Conservation (phyloP, 129 eudicot genomes). For the Chrysanthemum makinoi region DNA sequence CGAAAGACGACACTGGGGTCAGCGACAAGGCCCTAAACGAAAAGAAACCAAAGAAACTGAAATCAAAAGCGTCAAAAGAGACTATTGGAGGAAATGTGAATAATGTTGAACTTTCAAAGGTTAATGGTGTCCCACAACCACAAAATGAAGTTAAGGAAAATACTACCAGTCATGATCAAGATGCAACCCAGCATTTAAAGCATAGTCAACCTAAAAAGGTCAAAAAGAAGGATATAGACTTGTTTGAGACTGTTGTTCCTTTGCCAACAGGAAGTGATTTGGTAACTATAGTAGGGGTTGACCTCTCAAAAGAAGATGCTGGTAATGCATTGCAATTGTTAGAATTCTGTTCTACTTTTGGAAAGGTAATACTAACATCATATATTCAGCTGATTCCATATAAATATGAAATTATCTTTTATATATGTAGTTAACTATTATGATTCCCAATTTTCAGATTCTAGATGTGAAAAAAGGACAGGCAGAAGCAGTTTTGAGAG, state of each 20-base stretch:
- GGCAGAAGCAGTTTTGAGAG: slow-evolving; percentile 61
- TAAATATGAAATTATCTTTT: neutral
- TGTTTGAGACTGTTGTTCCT: slow-evolving; percentile 26
- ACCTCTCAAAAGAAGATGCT: slow-evolving; percentile 63
- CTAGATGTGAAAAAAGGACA: slow-evolving; percentile 68
- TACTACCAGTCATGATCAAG: neutral
- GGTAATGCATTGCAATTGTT: slow-evolving; percentile 85
- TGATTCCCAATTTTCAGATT: slow-evolving; percentile 34
- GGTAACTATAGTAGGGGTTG: slow-evolving; percentile 54
- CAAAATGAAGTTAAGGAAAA: slow-evolving; percentile 5
- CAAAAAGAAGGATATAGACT: slow-evolving; percentile 16
- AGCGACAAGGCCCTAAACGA: slow-evolving; percentile 19
- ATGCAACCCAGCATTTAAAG: slow-evolving; percentile 1
- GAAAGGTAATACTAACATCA: slow-evolving; percentile 58
- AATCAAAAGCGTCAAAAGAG: slow-evolving; percentile 27
- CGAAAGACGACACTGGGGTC: slow-evolving; percentile 15
- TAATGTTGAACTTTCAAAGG: neutral
- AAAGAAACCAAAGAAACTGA: slow-evolving; percentile 32
- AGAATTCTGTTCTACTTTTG: slow-evolving; percentile 87
- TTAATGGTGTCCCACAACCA: neutral
- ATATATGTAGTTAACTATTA: neutral
- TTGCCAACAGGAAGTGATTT: slow-evolving; percentile 65
- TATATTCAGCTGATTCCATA: slow-evolving; percentile 7
- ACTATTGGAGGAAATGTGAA: slow-evolving; percentile 10
- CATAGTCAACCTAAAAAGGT: slow-evolving; percentile 15